Base-by-base conservation (phyloP, 1,139 yeast species). In the Yamadazyma atmosphaerica region DNA sequence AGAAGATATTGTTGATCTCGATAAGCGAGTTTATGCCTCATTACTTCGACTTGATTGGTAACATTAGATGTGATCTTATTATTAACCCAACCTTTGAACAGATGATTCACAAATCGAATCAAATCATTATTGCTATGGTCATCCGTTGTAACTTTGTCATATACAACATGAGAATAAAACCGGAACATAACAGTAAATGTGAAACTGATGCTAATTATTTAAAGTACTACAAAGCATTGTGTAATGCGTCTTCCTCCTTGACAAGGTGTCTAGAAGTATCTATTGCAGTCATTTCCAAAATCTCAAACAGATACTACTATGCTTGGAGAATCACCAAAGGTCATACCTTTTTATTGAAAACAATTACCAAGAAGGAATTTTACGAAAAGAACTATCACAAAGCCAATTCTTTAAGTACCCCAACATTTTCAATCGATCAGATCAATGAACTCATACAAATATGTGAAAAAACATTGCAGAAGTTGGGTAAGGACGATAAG, bases 271-370 rank as follows among this genome's bases (percentile, higher is more conserved):
- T 68, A 2, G 72, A 67, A 43, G 66, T 63, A 17, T 58, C 65
- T 4, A 58, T 66, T 29, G 61, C 65, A 2, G 61, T 61, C 1
- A 62, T 65, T n/a, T 58, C 64, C 1, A 65, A 59, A 38, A 51
- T 67, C n/a, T 65, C 76, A 37, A 62, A 68, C 36, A 55, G 74
- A 31, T 74, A 74, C 49, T 76, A 69, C 47, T 68, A 66, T 50
- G 78, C 80, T 0, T 75, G 81, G 81, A 61, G 72, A 47, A 60
- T 68, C n/a, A 63, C 71, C 28, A 74, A 72, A 41, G 68, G 71
- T 2, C 77, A 71, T 39, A 61, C 66, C 0, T 61, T 46, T 34
- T 48, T 63, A 31, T 53, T 66, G 42, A 57, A 55, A 34, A 51
- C 56, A 0, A 54, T 63, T 11, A 62, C 67, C 14, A 47, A 52